Evolutionary conservation across 2,329 filamentous ascomycete species (phyloP), one percentile per base, ranked within the genome.

Genomic region (Fusarium fracticaudum): DNA sequence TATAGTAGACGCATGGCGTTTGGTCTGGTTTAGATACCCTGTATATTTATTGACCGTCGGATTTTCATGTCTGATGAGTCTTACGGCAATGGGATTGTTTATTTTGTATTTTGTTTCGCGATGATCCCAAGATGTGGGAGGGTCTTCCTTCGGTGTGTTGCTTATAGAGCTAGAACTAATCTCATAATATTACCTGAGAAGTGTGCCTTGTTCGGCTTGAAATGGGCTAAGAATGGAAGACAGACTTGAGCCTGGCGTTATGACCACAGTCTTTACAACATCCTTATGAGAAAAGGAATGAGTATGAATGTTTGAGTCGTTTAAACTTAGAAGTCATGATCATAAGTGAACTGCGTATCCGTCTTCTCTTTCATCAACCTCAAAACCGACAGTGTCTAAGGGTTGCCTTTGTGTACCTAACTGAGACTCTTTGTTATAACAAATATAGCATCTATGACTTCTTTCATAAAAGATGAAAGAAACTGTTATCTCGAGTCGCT

Each of bases 21-120:
- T 45, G 55, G 40, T n/a, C 37, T 71, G 47, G 60, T 55, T 54
- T 57, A 63, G 73, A 77, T 77, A 77, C 75, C 75, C 75, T 65
- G 51, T 72, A 69, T 73, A 53, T 24, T 43, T 61, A 67, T 48
- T 41, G 61, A 33, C 29, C 20, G 22, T 24, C 12, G 20, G 26
- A n/a, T 64, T 47, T 35, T 17, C 1, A 38, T n/a, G 15, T 13
- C 26, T 41, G 35, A 44, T 29, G 15, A 22, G 14, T 18, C 14
- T 24, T 22, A n/a, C 15, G 47, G 26, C 20, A 44, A 29, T 15
- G 24, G 33, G 35, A 50, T 38, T 38, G 11, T 37, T 51, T 24
- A 14, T 35, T 22, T 31, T 60, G 31, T 51, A 17, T 26, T 24
- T 8, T 22, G 15, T 29, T 55, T 29, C 3, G 29, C 6, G 9